phyloP scores from a whole-genome alignment of 306 rosid species.

The Quercus dentata region DNA sequence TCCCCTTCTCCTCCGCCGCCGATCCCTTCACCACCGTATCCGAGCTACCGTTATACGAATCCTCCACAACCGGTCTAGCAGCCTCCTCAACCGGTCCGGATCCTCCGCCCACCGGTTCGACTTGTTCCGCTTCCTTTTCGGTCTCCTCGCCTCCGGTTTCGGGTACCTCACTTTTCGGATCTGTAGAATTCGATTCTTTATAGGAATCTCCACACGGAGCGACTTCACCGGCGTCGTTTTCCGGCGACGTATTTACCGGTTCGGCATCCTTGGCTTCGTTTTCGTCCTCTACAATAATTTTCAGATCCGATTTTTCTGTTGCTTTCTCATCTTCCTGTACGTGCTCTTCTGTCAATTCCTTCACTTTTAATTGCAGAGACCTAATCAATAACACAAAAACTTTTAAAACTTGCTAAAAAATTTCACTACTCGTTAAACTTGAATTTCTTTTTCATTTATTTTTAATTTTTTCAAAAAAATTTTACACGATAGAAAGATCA shows the following conservation, averaged over 20 bases:
- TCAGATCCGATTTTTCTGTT: constrained; percentile 22
- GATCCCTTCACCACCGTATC: constrained; percentile 22
- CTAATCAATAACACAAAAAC: neutral
- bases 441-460: too few relatives aligned
- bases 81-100: constrained; percentile 3
- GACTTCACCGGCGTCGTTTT: neutral
- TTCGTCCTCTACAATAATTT: neutral
- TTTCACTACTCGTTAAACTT: too few relatives aligned
- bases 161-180: constrained; percentile 6
- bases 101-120: neutral
- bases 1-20: constrained; percentile 13
- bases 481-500: constrained; percentile 30
- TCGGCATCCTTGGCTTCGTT: neutral
- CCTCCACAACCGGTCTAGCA: constrained; percentile 19
- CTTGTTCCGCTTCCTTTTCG: neutral
- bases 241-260: neutral
- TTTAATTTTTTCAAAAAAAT: neutral
- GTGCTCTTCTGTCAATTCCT: constrained; percentile 16
- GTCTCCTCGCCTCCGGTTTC: neutral
- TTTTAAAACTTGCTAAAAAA: neutral
- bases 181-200: constrained; percentile 17
- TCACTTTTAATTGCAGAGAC: constrained; percentile 29
- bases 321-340: neutral
- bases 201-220: neutral
- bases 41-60: constrained; percentile 27